phyloP scores from a whole-genome alignment of 2,329 filamentous ascomycete species.

The Periconia macrospinosa region DNA sequence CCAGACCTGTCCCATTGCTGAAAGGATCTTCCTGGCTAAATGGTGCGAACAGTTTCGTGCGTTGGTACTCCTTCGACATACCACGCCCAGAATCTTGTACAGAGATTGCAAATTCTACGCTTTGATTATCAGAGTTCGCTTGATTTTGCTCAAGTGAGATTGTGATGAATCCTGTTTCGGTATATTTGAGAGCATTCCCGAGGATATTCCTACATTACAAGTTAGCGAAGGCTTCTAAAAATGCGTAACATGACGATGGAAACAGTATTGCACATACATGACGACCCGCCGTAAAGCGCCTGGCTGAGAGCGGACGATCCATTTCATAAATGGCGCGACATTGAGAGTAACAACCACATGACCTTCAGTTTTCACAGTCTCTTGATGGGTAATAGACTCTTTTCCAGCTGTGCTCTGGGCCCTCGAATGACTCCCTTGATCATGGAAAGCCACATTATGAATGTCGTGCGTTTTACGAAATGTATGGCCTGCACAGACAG shows the following conservation, averaged over 20 bases:
- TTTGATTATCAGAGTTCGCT: conserved; percentile 10
- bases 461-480: conserved; percentile 38
- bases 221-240: not conserved
- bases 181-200: conserved; percentile 41
- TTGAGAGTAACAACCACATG: conserved; percentile 31
- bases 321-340: conserved; percentile 30
- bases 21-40: conserved; percentile 42
- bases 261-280: conserved; percentile 12
- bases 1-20: conserved; percentile 36
- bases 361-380: conserved; percentile 17
- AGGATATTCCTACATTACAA: conserved; percentile 27
- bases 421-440: conserved; percentile 19
- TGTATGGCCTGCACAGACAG: conserved; percentile 55
- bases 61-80: conserved; percentile 38
- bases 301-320: conserved; percentile 31
- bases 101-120: conserved; percentile 36
- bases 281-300: conserved; percentile 38
- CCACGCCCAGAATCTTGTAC: conserved; percentile 40
- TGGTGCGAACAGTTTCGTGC: conserved; percentile 33
- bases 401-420: conserved; percentile 18
- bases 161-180: conserved; percentile 32
- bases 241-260: not conserved
- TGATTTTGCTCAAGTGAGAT: conserved; percentile 23
- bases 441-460: conserved; percentile 24
- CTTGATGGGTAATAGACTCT: not conserved